These are phyloP conservation scores for Saccharum spontaneum DNA, from an alignment of 176 grass and related monocot genomes.

Conservation along the genomic window DNA sequence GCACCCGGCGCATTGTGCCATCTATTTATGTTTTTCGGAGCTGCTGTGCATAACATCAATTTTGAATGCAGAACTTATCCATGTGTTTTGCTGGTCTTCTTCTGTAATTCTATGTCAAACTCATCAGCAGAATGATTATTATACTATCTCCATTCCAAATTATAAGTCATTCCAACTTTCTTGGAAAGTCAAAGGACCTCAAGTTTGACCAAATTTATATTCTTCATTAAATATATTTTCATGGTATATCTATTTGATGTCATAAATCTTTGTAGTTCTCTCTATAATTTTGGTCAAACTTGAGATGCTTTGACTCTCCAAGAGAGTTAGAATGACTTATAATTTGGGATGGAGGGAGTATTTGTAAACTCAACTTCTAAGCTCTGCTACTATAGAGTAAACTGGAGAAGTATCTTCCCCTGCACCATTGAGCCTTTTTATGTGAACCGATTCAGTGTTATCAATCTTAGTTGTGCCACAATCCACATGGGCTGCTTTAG, in stretches of 20 bases:
- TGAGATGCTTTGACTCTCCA: no score
- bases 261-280: no score
- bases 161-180: no score
- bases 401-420: background rate
- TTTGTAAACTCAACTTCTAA: background rate
- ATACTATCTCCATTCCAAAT: no score
- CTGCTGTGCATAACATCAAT: background rate
- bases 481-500: background rate
- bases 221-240: no score
- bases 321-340: no score
- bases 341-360: background rate
- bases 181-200: no score
- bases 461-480: background rate
- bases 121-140: background rate
- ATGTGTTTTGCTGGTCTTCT: background rate
- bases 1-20: background rate
- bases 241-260: no score
- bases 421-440: background rate
- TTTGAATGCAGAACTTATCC: background rate
- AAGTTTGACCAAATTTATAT: no score
- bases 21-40: background rate
- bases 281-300: no score
- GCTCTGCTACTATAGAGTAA: background rate
- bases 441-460: background rate
- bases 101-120: background rate